phyloP scores from a whole-genome alignment of 441 rosid species.

The Dalechampia spathulata region DNA sequence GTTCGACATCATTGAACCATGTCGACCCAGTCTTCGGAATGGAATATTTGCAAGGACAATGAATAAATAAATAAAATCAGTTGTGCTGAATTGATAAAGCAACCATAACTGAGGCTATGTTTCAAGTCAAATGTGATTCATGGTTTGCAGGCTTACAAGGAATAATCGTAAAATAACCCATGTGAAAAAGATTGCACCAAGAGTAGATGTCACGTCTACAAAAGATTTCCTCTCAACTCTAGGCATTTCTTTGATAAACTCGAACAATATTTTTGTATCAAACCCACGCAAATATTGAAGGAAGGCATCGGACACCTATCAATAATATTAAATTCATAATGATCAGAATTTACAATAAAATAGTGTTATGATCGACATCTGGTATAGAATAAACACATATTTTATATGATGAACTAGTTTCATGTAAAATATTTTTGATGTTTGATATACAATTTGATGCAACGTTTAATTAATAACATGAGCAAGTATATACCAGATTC shows the following conservation, averaged over 20 bases:
- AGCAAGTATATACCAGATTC: slow-evolving; percentile 95
- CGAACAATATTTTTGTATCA: slow-evolving; percentile 47
- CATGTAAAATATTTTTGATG: no score
- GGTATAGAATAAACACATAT: no score
- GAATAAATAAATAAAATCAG: no score
- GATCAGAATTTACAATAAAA: no score
- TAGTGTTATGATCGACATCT: no score
- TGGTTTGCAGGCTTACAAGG: slow-evolving; percentile 58
- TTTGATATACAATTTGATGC: no score
- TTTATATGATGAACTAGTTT: no score
- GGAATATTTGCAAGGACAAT: no score
- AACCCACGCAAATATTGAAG: slow-evolving; percentile 51
- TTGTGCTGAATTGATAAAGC: neutral
- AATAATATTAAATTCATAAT: no score
- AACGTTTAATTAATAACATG: no score
- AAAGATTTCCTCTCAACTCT: slow-evolving; percentile 19
- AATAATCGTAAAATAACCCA: slow-evolving; percentile 86
- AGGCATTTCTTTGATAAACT: slow-evolving; percentile 89
- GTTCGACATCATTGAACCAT: no score
- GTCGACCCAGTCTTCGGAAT: no score
- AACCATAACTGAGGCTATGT: neutral
- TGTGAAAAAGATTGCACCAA: slow-evolving; percentile 75
- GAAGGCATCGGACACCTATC: slow-evolving; percentile 74
- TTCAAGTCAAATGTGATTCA: neutral
- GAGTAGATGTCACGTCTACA: slow-evolving; percentile 47